A percentile compares a stretch with the other conserved stretches of the same genome.
Conservation (phyloP, 192 early-diverging fungal genomes). For the Dissophora ornata region DNA sequence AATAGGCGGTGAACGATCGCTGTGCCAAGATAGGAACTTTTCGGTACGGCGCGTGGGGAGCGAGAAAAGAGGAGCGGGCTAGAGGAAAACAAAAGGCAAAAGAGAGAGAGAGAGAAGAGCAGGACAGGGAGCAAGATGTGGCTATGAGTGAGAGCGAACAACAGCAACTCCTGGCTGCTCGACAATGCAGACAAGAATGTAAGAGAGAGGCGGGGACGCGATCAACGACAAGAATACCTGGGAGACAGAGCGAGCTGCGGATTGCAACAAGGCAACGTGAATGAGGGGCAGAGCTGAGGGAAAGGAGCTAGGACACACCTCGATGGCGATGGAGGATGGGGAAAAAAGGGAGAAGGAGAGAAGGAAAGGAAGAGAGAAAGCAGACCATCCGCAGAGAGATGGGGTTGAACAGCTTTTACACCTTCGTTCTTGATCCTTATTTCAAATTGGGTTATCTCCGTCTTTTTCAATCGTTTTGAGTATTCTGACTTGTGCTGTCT, state of each 20-base stretch:
- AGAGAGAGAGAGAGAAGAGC: neutral
- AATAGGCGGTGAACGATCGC: too few species aligned
- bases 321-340: neutral
- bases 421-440: neutral
- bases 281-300: neutral
- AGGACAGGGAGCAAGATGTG: neutral
- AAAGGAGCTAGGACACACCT: neutral
- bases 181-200: neutral
- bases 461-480: neutral
- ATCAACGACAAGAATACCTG: neutral
- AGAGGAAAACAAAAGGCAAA: neutral
- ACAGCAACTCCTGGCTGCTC: too few species aligned
- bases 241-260: too few species aligned
- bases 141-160: too few species aligned
- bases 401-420: neutral
- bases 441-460: neutral
- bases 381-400: neutral
- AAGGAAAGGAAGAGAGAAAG: neutral
- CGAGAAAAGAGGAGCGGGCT: neutral
- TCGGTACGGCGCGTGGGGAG: too few species aligned
- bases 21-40: too few species aligned
- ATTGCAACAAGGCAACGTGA: neutral
- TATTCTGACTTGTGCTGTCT: too few species aligned
- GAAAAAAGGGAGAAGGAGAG: neutral
- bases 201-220: neutral